Conservation (phyloP, 306 rosid species). For the Fagus crenata region DNA sequence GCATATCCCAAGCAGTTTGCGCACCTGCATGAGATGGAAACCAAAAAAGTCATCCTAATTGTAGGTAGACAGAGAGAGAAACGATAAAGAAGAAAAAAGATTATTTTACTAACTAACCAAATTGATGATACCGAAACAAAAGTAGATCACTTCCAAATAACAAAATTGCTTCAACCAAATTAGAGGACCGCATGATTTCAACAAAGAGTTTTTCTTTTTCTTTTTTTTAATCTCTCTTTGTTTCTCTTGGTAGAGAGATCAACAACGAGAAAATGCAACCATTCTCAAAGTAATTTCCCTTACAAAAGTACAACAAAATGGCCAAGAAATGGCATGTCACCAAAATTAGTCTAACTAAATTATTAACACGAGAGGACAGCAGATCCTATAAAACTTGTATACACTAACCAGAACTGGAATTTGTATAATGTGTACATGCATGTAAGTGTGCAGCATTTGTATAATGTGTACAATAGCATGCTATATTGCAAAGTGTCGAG, state of each 20-base stretch:
- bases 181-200: neutral
- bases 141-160: neutral
- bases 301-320: neutral
- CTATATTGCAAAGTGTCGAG: neutral
- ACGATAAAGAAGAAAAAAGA: neutral
- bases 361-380: neutral
- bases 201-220: neutral
- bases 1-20: slow-evolving; percentile 92
- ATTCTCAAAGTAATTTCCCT: neutral
- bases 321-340: neutral
- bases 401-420: neutral
- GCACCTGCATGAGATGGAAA: slow-evolving; percentile 49
- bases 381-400: neutral
- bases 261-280: neutral
- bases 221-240: neutral
- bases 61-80: neutral
- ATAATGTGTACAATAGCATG: neutral
- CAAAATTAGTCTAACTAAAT: neutral
- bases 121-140: too few species aligned
- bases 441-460: neutral
- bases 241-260: neutral
- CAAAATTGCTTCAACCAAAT: neutral
- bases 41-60: neutral
- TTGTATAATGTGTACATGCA: neutral
- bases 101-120: neutral